A percentile compares a stretch with the other conserved stretches of the same genome.
Conservation (phyloP, 148 eudicot genomes). For the Fagopyrum tataricum region DNA sequence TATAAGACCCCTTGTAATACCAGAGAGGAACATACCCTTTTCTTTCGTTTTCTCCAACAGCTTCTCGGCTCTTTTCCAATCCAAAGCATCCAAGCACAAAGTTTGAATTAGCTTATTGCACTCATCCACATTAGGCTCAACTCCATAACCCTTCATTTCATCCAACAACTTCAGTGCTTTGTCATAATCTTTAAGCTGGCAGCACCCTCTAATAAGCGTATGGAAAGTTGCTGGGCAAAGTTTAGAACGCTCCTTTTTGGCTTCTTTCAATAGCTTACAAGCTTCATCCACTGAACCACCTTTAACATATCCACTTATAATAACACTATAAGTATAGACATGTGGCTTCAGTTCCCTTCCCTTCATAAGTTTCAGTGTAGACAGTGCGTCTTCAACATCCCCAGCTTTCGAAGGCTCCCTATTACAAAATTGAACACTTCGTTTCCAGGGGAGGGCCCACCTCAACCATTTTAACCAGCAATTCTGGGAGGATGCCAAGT, state of each 20-base stretch:
- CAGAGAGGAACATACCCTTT: slow-evolving; percentile 62
- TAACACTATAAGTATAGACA: slow-evolving; percentile 68
- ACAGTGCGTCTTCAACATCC: slow-evolving; percentile 56
- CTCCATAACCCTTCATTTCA: slow-evolving; percentile 68
- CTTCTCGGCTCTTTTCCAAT: slow-evolving; percentile 80
- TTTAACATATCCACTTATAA: slow-evolving; percentile 71
- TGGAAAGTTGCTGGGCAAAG: slow-evolving; percentile 64
- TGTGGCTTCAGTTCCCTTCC: slow-evolving; percentile 79
- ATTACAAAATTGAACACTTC: slow-evolving; percentile 56
- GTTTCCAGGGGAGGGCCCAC: slow-evolving; percentile 87
- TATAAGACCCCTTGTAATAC: slow-evolving; percentile 60
- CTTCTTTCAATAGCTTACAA: slow-evolving; percentile 56
- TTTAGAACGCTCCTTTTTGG: slow-evolving; percentile 54
- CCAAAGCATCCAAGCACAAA: slow-evolving; percentile 80
- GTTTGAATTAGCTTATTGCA: slow-evolving; percentile 82
- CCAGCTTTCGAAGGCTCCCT: slow-evolving; percentile 51
- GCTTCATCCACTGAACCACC: slow-evolving; percentile 79
- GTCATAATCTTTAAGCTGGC: slow-evolving; percentile 69
- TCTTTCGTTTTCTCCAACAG: slow-evolving; percentile 55
- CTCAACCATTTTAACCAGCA: slow-evolving; percentile 65
- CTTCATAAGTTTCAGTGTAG: slow-evolving; percentile 51
- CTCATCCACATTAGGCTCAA: slow-evolving; percentile 65
- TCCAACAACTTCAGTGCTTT: slow-evolving; percentile 59
- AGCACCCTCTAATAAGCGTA: slow-evolving; percentile 69
- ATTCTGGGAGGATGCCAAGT: too few species aligned